Evolutionary conservation across 768 basidiomycete genomes (phyloP), one percentile per base, ranked within the genome.

Genomic region (Mycena metata): DNA sequence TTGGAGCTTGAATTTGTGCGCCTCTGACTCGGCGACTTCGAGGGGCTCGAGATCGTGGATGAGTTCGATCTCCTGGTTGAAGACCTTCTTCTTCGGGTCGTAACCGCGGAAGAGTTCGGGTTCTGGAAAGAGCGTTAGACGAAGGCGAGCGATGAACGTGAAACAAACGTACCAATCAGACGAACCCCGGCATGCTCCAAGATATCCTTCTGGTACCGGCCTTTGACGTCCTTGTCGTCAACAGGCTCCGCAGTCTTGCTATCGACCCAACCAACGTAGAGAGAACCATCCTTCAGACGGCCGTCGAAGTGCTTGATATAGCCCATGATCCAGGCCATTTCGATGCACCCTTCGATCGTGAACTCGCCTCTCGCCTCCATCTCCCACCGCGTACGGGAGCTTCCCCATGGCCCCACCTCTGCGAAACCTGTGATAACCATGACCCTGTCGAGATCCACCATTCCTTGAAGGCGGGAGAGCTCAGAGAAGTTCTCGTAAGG

Each of bases 241-340:
- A 99, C 92, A 9, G 98, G 96, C 70, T 99, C 96, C 49, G 84
- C 88, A 16, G 92, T 89, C 85, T 98, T 97, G 76, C 91, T 90
- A 76, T 99, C 97, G 55, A 98, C 96, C 98, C 98, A 99, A 39
- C 98, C 98, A 73, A 99, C 97, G 76, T 98, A 93, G 36, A 97
- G 85, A 36, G 93, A 89, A 49, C 95, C 96, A 73, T 93, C 90
- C 83, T 97, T 96, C 73, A 99, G 87, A 65, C 96, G 96, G 19
- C 98, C 98, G 72, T 99, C 95, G 80, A 98, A 97, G 84, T 99
- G 96, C 80, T 96, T 98, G 88, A 99, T 98, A 82, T 89, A 90
- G 46, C 98, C 97, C 95, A 96, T 99, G 81, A 99, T 91, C 96
- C 97, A 99, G 3, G 97, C 96, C 94, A 99, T 97, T 83, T 99